Evolutionary conservation across 805 yeast species (phyloP).

Genomic region (Wickerhamiella australiensis): DNA sequence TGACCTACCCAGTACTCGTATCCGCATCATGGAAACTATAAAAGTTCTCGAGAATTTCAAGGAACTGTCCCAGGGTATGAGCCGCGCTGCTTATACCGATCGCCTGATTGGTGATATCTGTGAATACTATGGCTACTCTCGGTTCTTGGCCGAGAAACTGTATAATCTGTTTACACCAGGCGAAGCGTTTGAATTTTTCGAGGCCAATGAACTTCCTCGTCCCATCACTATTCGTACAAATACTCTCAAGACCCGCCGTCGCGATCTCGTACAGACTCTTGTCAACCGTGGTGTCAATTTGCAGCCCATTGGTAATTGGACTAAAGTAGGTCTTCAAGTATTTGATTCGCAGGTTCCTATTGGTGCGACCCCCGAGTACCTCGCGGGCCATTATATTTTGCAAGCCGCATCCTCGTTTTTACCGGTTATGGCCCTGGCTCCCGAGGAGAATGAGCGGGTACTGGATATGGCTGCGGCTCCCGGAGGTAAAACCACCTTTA

Average conservation of each 20-base stretch:
- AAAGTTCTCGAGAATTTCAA: slow-evolving; percentile 84
- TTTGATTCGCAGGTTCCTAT: slow-evolving; percentile 99
- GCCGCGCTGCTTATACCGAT: slow-evolving; percentile 70
- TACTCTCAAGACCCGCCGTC: slow-evolving; percentile 83
- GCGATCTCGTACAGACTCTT: slow-evolving; percentile 88
- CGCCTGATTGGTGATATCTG: slow-evolving; percentile 77
- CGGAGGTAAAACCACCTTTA: slow-evolving; percentile 95
- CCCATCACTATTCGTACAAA: slow-evolving; percentile 97
- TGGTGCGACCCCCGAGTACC: slow-evolving; percentile 98
- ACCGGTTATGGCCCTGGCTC: slow-evolving; percentile 95
- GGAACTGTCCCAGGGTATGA: slow-evolving; percentile 46
- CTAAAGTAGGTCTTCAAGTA: slow-evolving; percentile 93
- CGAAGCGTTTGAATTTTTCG: slow-evolving; percentile 96
- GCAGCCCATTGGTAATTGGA: slow-evolving; percentile 96
- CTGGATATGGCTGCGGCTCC: slow-evolving; percentile 99
- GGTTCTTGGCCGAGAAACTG: slow-evolving; percentile 83
- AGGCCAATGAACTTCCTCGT: slow-evolving; percentile 93
- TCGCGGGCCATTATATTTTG: slow-evolving; percentile 93
- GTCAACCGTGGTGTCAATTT: slow-evolving; percentile 94
- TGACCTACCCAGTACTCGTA: slow-evolving; percentile 70
- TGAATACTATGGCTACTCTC: slow-evolving; percentile 86
- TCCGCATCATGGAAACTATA: slow-evolving; percentile 90
- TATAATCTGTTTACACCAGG: slow-evolving; percentile 85
- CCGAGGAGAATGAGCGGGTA: slow-evolving; percentile 92
- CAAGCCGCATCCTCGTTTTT: slow-evolving; percentile 98